phyloP scores from a whole-genome alignment of 2,329 filamentous ascomycete genomes.

The Ceratocystis huliohia region DNA sequence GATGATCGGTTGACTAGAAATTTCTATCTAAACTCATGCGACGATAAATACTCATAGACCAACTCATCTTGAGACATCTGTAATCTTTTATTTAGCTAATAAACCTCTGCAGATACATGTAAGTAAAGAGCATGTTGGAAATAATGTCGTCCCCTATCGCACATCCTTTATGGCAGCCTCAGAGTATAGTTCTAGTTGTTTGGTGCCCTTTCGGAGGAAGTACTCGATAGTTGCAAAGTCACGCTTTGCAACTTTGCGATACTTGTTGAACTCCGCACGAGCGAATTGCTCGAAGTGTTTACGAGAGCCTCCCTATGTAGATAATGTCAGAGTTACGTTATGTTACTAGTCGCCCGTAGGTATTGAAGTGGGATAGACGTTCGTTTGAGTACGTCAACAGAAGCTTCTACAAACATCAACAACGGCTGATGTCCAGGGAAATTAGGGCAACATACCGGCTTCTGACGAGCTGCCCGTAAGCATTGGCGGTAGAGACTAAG shows the following conservation, averaged over 20 bases:
- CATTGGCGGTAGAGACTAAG: conserved; percentile 76
- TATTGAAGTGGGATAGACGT: background rate
- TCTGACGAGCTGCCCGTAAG: conserved; percentile 65
- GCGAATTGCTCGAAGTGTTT: conserved; percentile 51
- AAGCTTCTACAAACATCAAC: background rate
- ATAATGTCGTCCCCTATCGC: conserved; percentile 26
- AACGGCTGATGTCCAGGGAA: background rate
- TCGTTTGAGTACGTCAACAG: background rate
- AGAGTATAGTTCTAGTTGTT: conserved; percentile 73
- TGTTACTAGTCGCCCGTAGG: too few species aligned
- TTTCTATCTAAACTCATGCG: background rate
- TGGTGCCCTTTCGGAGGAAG: conserved; percentile 63
- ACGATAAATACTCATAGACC: background rate
- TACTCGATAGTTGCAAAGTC: conserved; percentile 82
- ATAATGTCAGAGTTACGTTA: too few species aligned
- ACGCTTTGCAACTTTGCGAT: conserved; percentile 58
- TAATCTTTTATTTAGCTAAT: too few species aligned
- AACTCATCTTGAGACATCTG: background rate
- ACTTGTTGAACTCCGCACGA: conserved; percentile 63
- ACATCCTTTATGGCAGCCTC: conserved; percentile 71
- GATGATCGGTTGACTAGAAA: background rate
- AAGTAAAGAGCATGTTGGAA: too few species aligned
- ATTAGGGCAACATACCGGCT: conserved; percentile 47
- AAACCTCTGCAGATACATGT: too few species aligned
- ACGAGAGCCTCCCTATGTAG: conserved; percentile 30